Conservation (phyloP, 2,329 filamentous ascomycete species). For the Calonectria leucothoes region DNA sequence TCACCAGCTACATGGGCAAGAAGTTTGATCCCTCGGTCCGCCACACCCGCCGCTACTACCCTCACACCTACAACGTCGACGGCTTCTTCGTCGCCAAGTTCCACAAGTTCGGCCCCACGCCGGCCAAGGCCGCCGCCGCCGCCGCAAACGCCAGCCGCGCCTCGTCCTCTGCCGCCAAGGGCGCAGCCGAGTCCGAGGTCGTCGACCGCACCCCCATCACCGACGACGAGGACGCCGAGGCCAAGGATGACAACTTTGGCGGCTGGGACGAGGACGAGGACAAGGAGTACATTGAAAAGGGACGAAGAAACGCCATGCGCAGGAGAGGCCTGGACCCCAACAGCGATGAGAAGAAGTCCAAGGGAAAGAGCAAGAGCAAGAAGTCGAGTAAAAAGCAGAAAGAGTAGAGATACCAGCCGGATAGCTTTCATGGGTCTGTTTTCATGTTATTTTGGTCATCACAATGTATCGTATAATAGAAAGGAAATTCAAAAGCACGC, state of each 20-base stretch:
- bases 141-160: slow-evolving; percentile 46
- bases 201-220: slow-evolving; percentile 78
- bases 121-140: slow-evolving; percentile 58
- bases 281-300: slow-evolving; percentile 76
- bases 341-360: slow-evolving; percentile 57
- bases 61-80: slow-evolving; percentile 93
- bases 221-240: slow-evolving; percentile 57
- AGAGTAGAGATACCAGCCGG: slow-evolving; percentile 30
- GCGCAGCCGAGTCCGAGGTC: slow-evolving; percentile 50
- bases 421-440: slow-evolving; percentile 23
- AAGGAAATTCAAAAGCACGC: slow-evolving; percentile 27
- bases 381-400: slow-evolving; percentile 40
- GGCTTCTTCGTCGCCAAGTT: slow-evolving; percentile 99
- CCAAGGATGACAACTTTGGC: slow-evolving; percentile 70
- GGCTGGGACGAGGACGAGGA: slow-evolving; percentile 83
- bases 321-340: slow-evolving; percentile 80
- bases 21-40: slow-evolving; percentile 88
- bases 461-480: slow-evolving; percentile 21
- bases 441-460: slow-evolving; percentile 18
- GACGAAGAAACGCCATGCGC: slow-evolving; percentile 79
- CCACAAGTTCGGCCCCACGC: slow-evolving; percentile 88
- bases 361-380: slow-evolving; percentile 53
- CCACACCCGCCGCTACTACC: slow-evolving; percentile 87
- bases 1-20: slow-evolving; percentile 91
- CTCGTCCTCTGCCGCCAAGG: slow-evolving; percentile 26